A percentile compares a stretch with the other conserved stretches of the same genome.
phyloP scores from a whole-genome alignment of 2,329 filamentous ascomycete species.

The Hypomyces rosellus region DNA sequence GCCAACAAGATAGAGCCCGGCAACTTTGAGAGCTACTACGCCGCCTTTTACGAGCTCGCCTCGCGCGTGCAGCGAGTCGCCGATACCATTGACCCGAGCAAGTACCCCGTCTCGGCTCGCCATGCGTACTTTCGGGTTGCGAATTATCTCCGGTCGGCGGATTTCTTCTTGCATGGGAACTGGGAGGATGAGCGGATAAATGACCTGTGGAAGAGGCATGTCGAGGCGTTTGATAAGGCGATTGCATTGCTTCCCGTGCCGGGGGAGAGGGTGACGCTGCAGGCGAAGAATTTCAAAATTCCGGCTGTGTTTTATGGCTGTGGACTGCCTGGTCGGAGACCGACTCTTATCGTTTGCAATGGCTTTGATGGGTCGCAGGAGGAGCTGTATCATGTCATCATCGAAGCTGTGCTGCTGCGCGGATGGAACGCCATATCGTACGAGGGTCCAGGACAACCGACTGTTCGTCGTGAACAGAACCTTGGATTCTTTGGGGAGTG shows the following conservation, averaged over 20 bases:
- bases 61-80: constrained; percentile 13
- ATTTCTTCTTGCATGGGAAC: constrained; percentile 37
- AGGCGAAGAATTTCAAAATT: constrained; percentile 24
- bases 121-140: constrained; percentile 31
- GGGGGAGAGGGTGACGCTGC: constrained; percentile 26
- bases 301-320: constrained; percentile 27
- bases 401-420: constrained; percentile 26
- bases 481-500: constrained; percentile 40
- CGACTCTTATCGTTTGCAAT: constrained; percentile 33
- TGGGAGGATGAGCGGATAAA: constrained; percentile 32
- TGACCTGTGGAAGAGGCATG: constrained; percentile 29
- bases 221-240: constrained; percentile 32
- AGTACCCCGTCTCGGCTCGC: constrained; percentile 20
- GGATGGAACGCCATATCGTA: constrained; percentile 37
- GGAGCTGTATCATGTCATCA: constrained; percentile 33
- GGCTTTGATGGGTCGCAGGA: constrained; percentile 38
- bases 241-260: constrained; percentile 27
- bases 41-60: constrained; percentile 16
- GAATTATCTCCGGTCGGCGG: constrained; percentile 35
- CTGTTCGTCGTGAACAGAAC: constrained; percentile 33
- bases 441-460: constrained; percentile 41
- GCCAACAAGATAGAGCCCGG: constrained; percentile 16
- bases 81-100: constrained; percentile 9
- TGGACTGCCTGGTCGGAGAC: constrained; percentile 16
- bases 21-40: constrained; percentile 20